phyloP scores from a whole-genome alignment of 768 basidiomycete genomes.

The Mrakia hoshinonis region DNA sequence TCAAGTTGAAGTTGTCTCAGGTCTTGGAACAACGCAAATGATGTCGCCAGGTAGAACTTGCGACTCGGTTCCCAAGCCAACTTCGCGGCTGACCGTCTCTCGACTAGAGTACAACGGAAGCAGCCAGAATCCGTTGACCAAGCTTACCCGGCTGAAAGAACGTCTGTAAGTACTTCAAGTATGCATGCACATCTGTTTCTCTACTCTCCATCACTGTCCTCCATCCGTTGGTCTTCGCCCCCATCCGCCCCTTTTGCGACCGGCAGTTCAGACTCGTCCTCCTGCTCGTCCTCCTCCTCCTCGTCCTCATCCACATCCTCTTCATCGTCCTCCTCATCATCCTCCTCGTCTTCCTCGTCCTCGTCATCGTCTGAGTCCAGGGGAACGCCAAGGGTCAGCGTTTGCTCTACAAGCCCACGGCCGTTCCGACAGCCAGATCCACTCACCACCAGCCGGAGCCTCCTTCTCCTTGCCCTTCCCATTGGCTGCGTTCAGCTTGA shows the following conservation, averaged over 20 bases:
- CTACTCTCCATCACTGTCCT: background rate
- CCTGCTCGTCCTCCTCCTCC: slow-evolving; percentile 13
- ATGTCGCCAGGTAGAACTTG: no score
- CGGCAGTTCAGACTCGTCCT: slow-evolving; percentile 21
- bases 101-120: no score
- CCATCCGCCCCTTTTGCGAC: background rate
- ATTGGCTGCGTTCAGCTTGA: slow-evolving; percentile 51
- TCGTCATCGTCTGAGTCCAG: slow-evolving; percentile 34
- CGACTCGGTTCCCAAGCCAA: no score
- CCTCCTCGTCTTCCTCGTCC: slow-evolving; percentile 32
- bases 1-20: no score
- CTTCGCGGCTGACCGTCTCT: no score
- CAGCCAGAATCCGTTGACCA: no score
- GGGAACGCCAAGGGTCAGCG: slow-evolving; percentile 6
- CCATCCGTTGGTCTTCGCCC: background rate
- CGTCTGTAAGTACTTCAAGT: no score
- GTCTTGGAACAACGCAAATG: no score
- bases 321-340: slow-evolving; percentile 17
- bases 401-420: slow-evolving; percentile 18
- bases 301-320: slow-evolving; percentile 25
- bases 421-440: slow-evolving; percentile 18
- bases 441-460: slow-evolving; percentile 31
- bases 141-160: no score
- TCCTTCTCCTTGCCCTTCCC: slow-evolving; percentile 54
- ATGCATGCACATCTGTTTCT: no score